Percentiles rank a stretch among this genome's conserved stretches.
Evolutionary conservation across 179 eudicot species (phyloP).

Genomic region (Gypsophila paniculata): DNA sequence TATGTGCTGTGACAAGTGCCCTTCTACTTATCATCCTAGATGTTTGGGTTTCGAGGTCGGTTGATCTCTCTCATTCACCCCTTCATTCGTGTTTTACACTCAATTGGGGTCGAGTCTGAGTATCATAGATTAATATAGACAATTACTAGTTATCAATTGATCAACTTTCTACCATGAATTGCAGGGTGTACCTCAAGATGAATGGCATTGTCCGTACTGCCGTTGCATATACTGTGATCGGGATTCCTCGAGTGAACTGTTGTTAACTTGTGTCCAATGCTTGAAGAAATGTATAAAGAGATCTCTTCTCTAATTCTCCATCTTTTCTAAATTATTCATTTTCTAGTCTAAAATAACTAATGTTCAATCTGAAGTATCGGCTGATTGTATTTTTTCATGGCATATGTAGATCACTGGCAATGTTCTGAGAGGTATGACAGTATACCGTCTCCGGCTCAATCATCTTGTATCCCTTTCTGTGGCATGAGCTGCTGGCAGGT

Average conservation of each 20-base stretch:
- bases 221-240: conserved; percentile 41
- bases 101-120: not conserved
- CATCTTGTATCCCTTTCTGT: conserved; percentile 28
- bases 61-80: not conserved
- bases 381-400: not conserved
- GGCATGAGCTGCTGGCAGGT: conserved; percentile 42
- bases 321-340: not conserved
- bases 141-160: too few relatives aligned
- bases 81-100: not conserved
- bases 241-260: not conserved
- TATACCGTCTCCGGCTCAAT: conserved; percentile 7
- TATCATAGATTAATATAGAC: not conserved
- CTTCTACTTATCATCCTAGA: conserved; percentile 47
- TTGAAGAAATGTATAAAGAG: conserved; percentile 38
- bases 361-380: not conserved
- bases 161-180: not conserved
- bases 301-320: not conserved
- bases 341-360: not conserved
- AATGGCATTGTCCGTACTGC: conserved; percentile 55
- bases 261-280: conserved; percentile 44
- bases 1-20: conserved; percentile 49
- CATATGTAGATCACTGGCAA: conserved; percentile 35
- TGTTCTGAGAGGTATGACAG: conserved; percentile 24
- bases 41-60: conserved; percentile 48
- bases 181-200: conserved; percentile 38